A percentile compares a stretch with the other conserved stretches of the same genome.
phyloP scores from a whole-genome alignment of 345 rosid genomes.

The Hypericum perforatum region DNA sequence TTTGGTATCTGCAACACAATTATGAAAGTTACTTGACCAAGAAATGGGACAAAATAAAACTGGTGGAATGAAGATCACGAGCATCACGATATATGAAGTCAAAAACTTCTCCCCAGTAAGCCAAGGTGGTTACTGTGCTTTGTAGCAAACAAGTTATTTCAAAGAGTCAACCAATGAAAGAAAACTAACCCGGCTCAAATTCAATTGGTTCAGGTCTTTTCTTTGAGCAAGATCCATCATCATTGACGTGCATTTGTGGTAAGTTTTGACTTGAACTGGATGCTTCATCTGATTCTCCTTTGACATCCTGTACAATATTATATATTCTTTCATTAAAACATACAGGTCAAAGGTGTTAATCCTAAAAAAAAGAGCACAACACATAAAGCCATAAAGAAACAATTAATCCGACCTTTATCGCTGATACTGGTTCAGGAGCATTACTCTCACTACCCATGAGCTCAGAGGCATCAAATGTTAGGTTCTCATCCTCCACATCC shows the following conservation, averaged over 20 bases:
- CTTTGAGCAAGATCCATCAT: constrained; percentile 49
- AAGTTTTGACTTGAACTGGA: constrained; percentile 23
- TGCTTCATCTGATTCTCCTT: constrained; percentile 34
- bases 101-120: neutral
- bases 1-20: constrained; percentile 40
- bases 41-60: neutral
- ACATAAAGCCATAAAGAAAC: neutral
- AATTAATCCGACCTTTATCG: neutral
- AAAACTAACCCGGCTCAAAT: constrained; percentile 46
- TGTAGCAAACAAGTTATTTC: neutral
- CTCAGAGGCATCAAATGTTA: constrained; percentile 51
- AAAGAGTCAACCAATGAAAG: neutral
- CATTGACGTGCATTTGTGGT: constrained; percentile 21
- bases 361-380: neutral
- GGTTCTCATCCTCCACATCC: constrained; percentile 43
- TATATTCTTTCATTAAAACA: constrained; percentile 6
- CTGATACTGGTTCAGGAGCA: constrained; percentile 19
- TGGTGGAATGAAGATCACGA: neutral
- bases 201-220: constrained; percentile 32
- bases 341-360: constrained; percentile 2
- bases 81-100: neutral
- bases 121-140: neutral
- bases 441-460: constrained; percentile 23
- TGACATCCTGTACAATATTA: constrained; percentile 26
- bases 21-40: constrained; percentile 6